These are phyloP conservation scores for Pleurotus djamor DNA, from an alignment of 768 basidiomycete species.

Conservation along the genomic window DNA sequence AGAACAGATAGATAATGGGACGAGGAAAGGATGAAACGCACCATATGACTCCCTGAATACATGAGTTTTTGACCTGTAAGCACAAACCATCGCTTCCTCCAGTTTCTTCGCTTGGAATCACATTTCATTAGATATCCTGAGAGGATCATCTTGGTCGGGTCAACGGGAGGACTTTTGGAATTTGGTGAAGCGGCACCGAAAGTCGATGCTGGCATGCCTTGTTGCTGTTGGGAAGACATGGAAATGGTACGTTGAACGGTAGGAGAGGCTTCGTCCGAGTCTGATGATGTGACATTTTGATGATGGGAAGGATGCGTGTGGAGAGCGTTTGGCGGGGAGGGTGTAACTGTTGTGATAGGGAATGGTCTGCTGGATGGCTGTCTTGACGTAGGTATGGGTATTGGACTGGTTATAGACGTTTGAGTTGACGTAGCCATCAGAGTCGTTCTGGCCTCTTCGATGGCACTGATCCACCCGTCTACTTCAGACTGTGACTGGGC, in stretches of 20 bases:
- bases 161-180: constrained; percentile 35
- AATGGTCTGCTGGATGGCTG: constrained; percentile 20
- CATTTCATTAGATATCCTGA: constrained; percentile 97
- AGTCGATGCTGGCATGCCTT: constrained; percentile 9
- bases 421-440: constrained; percentile 64
- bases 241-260: constrained; percentile 38
- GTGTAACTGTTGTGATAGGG: constrained; percentile 33
- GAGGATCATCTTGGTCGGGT: constrained; percentile 77
- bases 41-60: constrained; percentile 96
- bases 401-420: constrained; percentile 50
- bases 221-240: constrained; percentile 41
- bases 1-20: not conserved
- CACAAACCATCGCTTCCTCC: constrained; percentile 98
- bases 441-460: constrained; percentile 72
- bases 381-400: constrained; percentile 43
- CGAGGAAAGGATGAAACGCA: constrained; percentile 34
- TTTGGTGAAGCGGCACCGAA: constrained; percentile 39
- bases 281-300: constrained; percentile 68
- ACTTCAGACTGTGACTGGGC: constrained; percentile 73
- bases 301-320: constrained; percentile 23
- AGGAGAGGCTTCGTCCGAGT: constrained; percentile 72
- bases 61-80: constrained; percentile 85
- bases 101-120: constrained; percentile 87
- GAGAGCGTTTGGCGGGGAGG: constrained; percentile 44
- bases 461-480: constrained; percentile 77